Evolutionary conservation across 805 yeast genomes (phyloP).

Genomic region (Cyberlindnera mrakii): DNA sequence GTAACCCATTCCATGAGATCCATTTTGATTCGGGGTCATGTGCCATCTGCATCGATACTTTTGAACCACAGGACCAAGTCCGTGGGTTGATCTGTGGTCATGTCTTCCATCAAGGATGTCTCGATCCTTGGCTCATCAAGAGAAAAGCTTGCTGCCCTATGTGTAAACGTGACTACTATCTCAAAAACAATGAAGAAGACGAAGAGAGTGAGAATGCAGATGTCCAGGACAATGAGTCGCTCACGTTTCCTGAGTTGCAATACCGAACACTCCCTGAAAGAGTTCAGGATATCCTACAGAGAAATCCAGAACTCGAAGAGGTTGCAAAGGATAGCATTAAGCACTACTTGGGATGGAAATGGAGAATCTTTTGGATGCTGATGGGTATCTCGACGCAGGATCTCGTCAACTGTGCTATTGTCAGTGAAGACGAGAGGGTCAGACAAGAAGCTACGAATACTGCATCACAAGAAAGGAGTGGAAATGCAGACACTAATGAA

Average conservation of each 20-base stretch:
- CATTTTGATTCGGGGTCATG: constrained; percentile 67
- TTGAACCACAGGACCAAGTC: constrained; percentile 57
- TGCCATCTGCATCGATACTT: constrained; percentile 69
- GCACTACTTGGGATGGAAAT: constrained; percentile 26
- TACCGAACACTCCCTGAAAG: constrained; percentile 37
- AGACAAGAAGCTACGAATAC: neutral
- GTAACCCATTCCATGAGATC: constrained; percentile 16
- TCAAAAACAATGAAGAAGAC: constrained; percentile 18
- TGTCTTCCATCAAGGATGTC: constrained; percentile 72
- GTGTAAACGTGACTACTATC: constrained; percentile 65
- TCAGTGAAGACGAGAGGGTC: constrained; percentile 9
- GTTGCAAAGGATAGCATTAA: constrained; percentile 36
- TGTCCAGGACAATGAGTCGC: constrained; percentile 21
- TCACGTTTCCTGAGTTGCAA: constrained; percentile 26
- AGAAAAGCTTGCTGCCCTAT: constrained; percentile 79
- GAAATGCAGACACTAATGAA: neutral
- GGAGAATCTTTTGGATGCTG: constrained; percentile 41
- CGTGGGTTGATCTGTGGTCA: constrained; percentile 79
- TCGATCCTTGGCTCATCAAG: constrained; percentile 75
- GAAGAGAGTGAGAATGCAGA: constrained; percentile 7
- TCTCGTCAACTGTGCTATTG: constrained; percentile 46
- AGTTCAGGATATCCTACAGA: constrained; percentile 35
- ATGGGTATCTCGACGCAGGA: constrained; percentile 50
- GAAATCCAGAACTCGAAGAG: constrained; percentile 38
- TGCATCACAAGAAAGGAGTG: neutral